These are phyloP conservation scores for Ustilago sp. DNA, from an alignment of 1,284 basidiomycete genomes.

Conservation along the genomic window DNA sequence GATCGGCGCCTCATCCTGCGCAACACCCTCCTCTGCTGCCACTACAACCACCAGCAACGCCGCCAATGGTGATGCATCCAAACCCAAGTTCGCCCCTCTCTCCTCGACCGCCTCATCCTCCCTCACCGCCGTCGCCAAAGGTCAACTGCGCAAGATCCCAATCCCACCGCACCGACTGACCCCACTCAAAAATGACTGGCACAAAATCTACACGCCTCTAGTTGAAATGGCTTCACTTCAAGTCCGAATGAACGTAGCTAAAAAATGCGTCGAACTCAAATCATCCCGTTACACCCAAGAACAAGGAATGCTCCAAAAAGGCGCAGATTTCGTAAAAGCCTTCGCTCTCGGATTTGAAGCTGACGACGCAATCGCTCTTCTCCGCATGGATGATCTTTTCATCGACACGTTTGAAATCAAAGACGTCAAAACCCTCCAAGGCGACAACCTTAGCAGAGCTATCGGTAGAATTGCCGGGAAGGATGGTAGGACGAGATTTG, in stretches of 20 bases:
- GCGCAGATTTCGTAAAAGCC: constrained; percentile 97
- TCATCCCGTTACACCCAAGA: constrained; percentile 86
- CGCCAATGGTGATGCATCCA: neutral
- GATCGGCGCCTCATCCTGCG: constrained; percentile 29
- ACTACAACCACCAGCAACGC: neutral
- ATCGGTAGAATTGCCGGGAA: constrained; percentile 98
- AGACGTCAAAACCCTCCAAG: constrained; percentile 96
- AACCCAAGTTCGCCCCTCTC: constrained; percentile 37
- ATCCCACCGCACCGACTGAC: constrained; percentile 98
- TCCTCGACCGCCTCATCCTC: constrained; percentile 16
- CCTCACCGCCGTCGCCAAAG: constrained; percentile 47
- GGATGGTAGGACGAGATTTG: constrained; percentile 97
- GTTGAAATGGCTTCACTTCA: constrained; percentile 94
- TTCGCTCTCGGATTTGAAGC: constrained; percentile 87
- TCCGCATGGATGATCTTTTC: constrained; percentile 95
- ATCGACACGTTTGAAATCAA: constrained; percentile 98
- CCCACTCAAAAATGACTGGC: constrained; percentile 96
- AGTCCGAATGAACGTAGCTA: constrained; percentile 93
- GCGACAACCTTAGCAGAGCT: constrained; percentile 93
- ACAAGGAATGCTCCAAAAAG: constrained; percentile 81
- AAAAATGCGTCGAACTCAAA: constrained; percentile 91
- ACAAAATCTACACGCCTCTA: constrained; percentile 94
- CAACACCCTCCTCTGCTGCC: neutral
- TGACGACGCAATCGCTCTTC: constrained; percentile 92
- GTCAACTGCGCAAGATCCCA: constrained; percentile 73